Conservation (phyloP, 169 alveolate genomes). For the Cryptosporidium felis region DNA sequence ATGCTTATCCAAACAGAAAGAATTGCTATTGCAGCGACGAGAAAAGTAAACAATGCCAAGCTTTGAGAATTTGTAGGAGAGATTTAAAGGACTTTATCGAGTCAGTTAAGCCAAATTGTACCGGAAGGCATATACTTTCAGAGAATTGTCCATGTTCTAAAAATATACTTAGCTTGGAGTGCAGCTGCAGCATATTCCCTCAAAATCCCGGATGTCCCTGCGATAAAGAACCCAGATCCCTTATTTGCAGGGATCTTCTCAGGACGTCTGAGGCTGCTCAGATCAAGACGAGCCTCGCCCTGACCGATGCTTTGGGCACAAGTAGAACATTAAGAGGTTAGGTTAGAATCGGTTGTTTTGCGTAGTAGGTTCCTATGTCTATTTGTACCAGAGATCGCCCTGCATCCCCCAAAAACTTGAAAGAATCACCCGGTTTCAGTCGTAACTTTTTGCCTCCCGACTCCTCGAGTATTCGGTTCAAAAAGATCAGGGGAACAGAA, state of each 20-base stretch:
- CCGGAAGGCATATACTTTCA: conserved; percentile 13
- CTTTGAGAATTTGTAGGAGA: conserved; percentile 18
- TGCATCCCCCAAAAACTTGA: too few species aligned
- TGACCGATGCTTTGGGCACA: conserved; percentile 1
- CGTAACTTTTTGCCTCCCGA: too few species aligned
- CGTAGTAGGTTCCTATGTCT: too few species aligned
- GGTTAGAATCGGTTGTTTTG: neutral
- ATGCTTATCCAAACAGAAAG: conserved; percentile 33
- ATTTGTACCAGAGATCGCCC: too few species aligned
- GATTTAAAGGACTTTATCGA: neutral
- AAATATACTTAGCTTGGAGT: conserved; percentile 51
- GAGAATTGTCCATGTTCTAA: conserved; percentile 54
- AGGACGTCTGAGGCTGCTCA: conserved; percentile 55
- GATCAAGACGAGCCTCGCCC: neutral
- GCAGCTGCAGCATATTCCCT: conserved; percentile 52
- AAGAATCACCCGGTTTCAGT: too few species aligned
- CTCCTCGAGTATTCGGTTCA: too few species aligned
- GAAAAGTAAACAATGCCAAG: conserved; percentile 14
- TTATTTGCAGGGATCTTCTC: conserved; percentile 30
- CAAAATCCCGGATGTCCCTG: conserved; percentile 68
- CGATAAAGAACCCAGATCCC: conserved; percentile 25
- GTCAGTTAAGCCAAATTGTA: conserved; percentile 15
- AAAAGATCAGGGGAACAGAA: too few species aligned
- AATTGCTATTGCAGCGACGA: conserved; percentile 43
- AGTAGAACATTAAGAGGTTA: conserved; percentile 40